Base-by-base conservation (phyloP, 176 grass and related monocot species). In the Rhynchospora pubera region DNA sequence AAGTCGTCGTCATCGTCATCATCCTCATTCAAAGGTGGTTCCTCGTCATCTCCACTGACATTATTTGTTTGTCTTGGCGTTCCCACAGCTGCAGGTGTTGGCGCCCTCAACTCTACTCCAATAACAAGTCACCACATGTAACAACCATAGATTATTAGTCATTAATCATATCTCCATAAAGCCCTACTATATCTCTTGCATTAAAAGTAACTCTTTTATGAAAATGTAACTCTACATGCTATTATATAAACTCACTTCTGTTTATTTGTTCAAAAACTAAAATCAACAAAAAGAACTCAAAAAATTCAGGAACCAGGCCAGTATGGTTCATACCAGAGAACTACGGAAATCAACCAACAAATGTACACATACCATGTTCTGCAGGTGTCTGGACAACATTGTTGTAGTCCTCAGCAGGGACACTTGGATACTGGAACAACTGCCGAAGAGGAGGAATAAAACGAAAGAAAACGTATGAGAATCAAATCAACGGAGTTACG, bases 21-120 rank as follows among this genome's bases (percentile, higher is more conserved):
- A 28, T 90, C 88, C 83, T 90, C 88, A 77, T 90, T 90, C 69
- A 90, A 85, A 4, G 88, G 84, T 2, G 88, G 88, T 57, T 90
- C 88, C 85, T 90, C 88, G 23, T 90, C 88, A 48, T 90, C 88
- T 4, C 7, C 83, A 6, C 15, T 57, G 18, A 72, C 61, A 81
- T 81, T 84, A 74, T 72, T 83, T 83, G 53, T 48, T 81, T 81
- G 84, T 51, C 77, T 87, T 24, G 88, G 88, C 12, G 85, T 90
- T 28, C 52, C 79, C 61, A 64, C 46, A 24, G 53, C 81, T 47
- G 52, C 65, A 28, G 88, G 88, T 62, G 88, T 90, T 24, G 85
- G 44, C 42, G 74, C 75, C 53, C 59, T 82, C 68, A 87, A 65
- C 64, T 90, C 88, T 78, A 76, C 81, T 81, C 28, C 21, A 15